Evolutionary conservation across 1,139 yeast genomes (phyloP).

Genomic region (Pichia sp.): DNA sequence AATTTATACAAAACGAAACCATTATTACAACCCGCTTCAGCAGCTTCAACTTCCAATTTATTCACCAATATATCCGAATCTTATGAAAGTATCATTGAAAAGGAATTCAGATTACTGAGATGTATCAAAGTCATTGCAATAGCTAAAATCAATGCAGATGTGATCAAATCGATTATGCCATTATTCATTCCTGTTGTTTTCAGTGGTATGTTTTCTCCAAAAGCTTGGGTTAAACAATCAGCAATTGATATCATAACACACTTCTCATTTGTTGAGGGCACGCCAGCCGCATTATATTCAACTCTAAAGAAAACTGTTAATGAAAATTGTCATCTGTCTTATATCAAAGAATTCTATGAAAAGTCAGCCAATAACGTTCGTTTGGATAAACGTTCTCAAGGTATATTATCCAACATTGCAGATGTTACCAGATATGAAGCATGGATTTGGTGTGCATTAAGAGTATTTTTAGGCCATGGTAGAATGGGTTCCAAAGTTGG

Average conservation of each 20-base stretch:
- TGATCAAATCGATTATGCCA: constrained; percentile 39
- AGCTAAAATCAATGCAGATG: constrained; percentile 51
- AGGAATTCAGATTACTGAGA: constrained; percentile 58
- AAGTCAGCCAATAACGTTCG: constrained; percentile 16
- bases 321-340: constrained; percentile 56
- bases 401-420: constrained; percentile 22
- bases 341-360: constrained; percentile 27
- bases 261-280: constrained; percentile 39
- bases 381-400: constrained; percentile 29
- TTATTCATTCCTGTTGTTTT: constrained; percentile 57
- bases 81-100: constrained; percentile 41
- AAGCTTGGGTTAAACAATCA: constrained; percentile 72
- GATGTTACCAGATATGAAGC: constrained; percentile 66
- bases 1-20: constrained; percentile 34
- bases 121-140: constrained; percentile 64
- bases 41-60: constrained; percentile 3
- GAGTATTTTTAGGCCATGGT: constrained; percentile 84
- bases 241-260: constrained; percentile 77
- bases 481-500: constrained; percentile 89
- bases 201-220: constrained; percentile 58
- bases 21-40: constrained; percentile 7
- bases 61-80: constrained; percentile 37
- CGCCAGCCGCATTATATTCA: constrained; percentile 56
- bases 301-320: constrained; percentile 61
- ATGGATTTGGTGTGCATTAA: constrained; percentile 77